A percentile compares a stretch with the other conserved stretches of the same genome.
Evolutionary conservation across 129 eudicot genomes (phyloP).

Genomic region (Helianthus tuberosus): DNA sequence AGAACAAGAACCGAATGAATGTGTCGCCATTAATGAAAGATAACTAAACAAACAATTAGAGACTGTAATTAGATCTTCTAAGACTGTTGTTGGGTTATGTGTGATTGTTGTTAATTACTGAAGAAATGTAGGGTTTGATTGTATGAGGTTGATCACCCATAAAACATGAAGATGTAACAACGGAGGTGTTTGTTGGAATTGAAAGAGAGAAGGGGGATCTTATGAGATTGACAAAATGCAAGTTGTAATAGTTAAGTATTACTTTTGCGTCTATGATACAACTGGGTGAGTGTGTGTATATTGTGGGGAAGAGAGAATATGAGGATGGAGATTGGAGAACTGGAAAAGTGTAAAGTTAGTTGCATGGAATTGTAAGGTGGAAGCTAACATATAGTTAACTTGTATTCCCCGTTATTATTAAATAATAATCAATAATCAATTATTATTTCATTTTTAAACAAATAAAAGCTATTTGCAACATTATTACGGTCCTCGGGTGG

Average conservation of each 20-base stretch:
- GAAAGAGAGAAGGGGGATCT: constrained; percentile 20
- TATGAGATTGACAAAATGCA: constrained; percentile 27
- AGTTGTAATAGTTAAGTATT: constrained; percentile 19
- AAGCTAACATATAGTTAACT: too few relatives aligned
- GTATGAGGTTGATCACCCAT: constrained; percentile 5
- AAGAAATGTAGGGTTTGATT: constrained; percentile 6
- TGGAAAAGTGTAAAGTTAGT: background rate
- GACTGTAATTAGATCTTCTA: background rate
- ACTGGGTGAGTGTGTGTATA: background rate
- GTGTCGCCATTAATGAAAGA: constrained; percentile 21
- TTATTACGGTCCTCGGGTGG: too few relatives aligned
- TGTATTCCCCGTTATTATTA: too few relatives aligned
- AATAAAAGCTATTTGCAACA: too few relatives aligned
- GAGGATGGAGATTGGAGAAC: constrained; percentile 23
- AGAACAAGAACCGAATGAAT: constrained; percentile 25
- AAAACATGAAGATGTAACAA: constrained; percentile 21
- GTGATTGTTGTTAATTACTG: background rate
- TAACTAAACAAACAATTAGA: background rate
- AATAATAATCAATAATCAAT: too few relatives aligned
- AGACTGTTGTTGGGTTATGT: background rate
- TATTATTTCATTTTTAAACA: too few relatives aligned
- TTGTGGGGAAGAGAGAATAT: too few relatives aligned
- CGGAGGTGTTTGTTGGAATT: constrained; percentile 9
- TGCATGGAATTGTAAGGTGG: constrained; percentile 15
- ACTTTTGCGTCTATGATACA: constrained; percentile 7